Percentiles rank a stretch among this genome's conserved stretches.
phyloP scores from a whole-genome alignment of 192 early-diverging fungal species.

The Backusella australiensis region DNA sequence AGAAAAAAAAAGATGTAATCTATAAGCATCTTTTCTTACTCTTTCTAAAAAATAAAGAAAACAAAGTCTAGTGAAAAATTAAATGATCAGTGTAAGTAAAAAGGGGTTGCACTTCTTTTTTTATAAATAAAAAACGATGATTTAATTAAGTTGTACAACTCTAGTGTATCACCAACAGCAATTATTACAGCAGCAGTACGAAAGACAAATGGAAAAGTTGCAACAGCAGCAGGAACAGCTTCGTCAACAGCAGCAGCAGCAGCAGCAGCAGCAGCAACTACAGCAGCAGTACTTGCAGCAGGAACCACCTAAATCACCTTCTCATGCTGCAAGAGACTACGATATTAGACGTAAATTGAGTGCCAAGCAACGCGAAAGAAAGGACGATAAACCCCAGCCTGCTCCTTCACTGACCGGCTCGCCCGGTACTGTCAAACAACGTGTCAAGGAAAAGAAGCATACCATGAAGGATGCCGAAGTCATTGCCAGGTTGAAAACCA shows the following conservation, averaged over 20 bases:
- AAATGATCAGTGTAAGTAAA: conserved; percentile 3
- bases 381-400: conserved; percentile 23
- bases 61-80: neutral
- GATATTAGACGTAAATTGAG: conserved; percentile 27
- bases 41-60: neutral
- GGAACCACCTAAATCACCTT: neutral
- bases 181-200: neutral
- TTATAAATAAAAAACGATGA: conserved; percentile 2
- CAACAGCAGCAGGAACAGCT: conserved; percentile 1
- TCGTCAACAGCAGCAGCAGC: neutral
- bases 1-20: neutral
- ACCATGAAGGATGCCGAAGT: conserved; percentile 66
- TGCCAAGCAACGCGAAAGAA: conserved; percentile 26
- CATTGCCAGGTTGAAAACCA: conserved; percentile 78
- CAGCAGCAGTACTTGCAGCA: neutral
- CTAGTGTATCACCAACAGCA: conserved; percentile 5
- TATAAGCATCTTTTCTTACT: neutral
- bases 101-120: neutral
- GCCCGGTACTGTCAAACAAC: conserved; percentile 33
- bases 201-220: neutral
- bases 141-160: conserved; percentile 10
- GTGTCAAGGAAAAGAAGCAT: conserved; percentile 23
- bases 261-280: neutral
- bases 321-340: conserved; percentile 25
- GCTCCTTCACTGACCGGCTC: conserved; percentile 21